Percentiles rank a stretch among this genome's conserved stretches.
These are phyloP conservation scores for Entomortierella beljakovae DNA, from an alignment of 192 early-diverging fungal species.

Conservation along the genomic window DNA sequence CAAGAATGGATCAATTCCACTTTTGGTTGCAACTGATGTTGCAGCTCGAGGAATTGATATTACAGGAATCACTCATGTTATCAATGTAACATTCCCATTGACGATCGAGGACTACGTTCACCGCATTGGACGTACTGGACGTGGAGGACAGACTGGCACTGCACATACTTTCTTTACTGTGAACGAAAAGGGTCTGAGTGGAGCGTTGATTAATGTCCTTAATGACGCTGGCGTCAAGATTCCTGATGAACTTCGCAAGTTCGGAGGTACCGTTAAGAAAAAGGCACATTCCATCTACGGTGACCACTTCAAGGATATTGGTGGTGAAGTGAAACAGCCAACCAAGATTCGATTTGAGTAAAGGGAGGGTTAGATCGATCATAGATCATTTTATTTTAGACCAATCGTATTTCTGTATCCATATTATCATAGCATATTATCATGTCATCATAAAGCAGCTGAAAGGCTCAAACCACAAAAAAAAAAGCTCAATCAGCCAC, in stretches of 20 bases:
- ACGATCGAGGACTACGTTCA: slow-evolving; percentile 95
- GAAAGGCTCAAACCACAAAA: not conserved
- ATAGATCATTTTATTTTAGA: not conserved
- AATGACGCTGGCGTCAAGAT: slow-evolving; percentile 88
- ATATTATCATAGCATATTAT: not conserved
- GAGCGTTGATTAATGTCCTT: slow-evolving; percentile 92
- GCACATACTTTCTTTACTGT: slow-evolving; percentile 94
- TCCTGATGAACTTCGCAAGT: slow-evolving; percentile 90
- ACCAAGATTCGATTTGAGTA: slow-evolving; percentile 89
- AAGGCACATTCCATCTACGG: slow-evolving; percentile 97
- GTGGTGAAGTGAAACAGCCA: slow-evolving; percentile 76
- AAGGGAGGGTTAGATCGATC: not conserved
- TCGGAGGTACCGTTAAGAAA: slow-evolving; percentile 96
- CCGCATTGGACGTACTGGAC: slow-evolving; percentile 96
- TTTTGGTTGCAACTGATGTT: slow-evolving; percentile 96
- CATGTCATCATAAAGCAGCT: too few species aligned
- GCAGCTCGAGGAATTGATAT: slow-evolving; percentile 91
- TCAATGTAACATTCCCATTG: slow-evolving; percentile 97
- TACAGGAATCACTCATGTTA: slow-evolving; percentile 94
- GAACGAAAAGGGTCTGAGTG: slow-evolving; percentile 90
- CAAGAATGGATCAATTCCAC: slow-evolving; percentile 81
- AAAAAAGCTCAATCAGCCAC: not conserved
- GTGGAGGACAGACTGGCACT: slow-evolving; percentile 90
- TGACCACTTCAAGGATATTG: slow-evolving; percentile 94
- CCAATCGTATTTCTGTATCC: not conserved